A percentile compares a stretch with the other conserved stretches of the same genome.
Conservation (phyloP, 768 basidiomycete species). For the Rhodotorula babjevae region DNA sequence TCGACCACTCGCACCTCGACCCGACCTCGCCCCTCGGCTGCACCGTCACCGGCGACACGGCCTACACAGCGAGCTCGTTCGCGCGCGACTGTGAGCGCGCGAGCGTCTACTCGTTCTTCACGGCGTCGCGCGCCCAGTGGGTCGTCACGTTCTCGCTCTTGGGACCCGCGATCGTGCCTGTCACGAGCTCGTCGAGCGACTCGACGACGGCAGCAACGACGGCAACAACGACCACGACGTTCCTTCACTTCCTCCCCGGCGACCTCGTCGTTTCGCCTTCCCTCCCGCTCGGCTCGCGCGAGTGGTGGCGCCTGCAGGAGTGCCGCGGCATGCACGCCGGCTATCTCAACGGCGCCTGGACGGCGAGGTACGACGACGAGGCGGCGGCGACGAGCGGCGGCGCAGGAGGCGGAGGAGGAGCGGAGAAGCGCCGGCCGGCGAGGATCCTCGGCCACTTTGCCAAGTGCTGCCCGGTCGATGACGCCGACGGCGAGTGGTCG, state of each 20-base stretch:
- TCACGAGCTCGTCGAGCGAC: too few species aligned
- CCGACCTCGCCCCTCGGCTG: neutral
- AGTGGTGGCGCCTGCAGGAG: slow-evolving; percentile 18
- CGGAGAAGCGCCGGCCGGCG: neutral
- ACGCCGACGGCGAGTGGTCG: neutral
- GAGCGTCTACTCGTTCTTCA: slow-evolving; percentile 7
- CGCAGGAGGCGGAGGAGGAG: too few species aligned
- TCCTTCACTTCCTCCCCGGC: slow-evolving; percentile 18
- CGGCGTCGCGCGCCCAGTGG: neutral
- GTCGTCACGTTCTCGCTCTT: neutral
- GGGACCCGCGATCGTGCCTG: neutral
- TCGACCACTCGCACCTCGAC: neutral
- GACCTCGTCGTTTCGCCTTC: slow-evolving; percentile 13
- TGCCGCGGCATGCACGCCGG: neutral
- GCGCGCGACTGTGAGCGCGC: slow-evolving; percentile 1
- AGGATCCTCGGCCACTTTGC: slow-evolving; percentile 8
- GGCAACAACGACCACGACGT: neutral
- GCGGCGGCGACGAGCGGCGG: neutral
- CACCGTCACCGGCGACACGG: neutral
- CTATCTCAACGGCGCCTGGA: slow-evolving; percentile 5
- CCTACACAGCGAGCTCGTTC: neutral
- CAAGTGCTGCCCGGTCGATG: neutral
- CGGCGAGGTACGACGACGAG: slow-evolving; percentile 1
- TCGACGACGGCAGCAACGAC: too few species aligned
- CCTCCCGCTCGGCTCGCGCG: neutral